Evolutionary conservation across 106 monocot genomes (phyloP), one percentile per base, ranked within the genome.

Genomic region (Alisma plantagoaquatica): DNA sequence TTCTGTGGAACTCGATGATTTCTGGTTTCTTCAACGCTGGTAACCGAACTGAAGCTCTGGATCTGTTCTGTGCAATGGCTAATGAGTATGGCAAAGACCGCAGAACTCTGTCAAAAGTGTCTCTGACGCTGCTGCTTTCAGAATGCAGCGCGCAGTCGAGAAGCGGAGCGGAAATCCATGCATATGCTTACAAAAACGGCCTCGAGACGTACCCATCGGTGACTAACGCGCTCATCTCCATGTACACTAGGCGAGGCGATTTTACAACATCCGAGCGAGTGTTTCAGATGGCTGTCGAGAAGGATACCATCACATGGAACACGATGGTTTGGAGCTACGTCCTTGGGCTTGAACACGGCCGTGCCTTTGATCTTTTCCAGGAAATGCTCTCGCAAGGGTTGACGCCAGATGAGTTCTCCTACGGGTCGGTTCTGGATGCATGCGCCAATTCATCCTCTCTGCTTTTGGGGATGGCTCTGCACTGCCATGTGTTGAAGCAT

Each of bases 91-190:
- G 50, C 35, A 14, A 31, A 16, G 66, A 76, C 23, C 63, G 28
- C 0, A 57, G 61, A 57, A 19, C 56, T 44, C 30, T 89, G 3
- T 67, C 83, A 1, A 79, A 53, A 60, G 61, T 79, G 41, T 73
- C 70, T 1, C 51, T 90, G 4, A 68, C 90, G 20, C 49, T 75
- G 59, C 33, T 84, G 16, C 71, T 90, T 16, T 72, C 90, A 1
- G 65, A 62, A 33, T 77, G 83, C 33, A n/a, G 45, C 43, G n/a
- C 0, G 14, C 2, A 15, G 27, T 47, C 41, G 21, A 83, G 70
- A 48, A 27, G 30, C 32, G 90, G 90, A 23, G 41, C 77, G 41
- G 90, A 90, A 59, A 84, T 90, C 52, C 90, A 90, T 69, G 90
- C 67, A 26, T 80, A 84, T 66, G 83, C 74, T 22, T 74, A 63